phyloP scores from a whole-genome alignment of 139 green algal genomes.

The Raphidocelis subcapitata region DNA sequence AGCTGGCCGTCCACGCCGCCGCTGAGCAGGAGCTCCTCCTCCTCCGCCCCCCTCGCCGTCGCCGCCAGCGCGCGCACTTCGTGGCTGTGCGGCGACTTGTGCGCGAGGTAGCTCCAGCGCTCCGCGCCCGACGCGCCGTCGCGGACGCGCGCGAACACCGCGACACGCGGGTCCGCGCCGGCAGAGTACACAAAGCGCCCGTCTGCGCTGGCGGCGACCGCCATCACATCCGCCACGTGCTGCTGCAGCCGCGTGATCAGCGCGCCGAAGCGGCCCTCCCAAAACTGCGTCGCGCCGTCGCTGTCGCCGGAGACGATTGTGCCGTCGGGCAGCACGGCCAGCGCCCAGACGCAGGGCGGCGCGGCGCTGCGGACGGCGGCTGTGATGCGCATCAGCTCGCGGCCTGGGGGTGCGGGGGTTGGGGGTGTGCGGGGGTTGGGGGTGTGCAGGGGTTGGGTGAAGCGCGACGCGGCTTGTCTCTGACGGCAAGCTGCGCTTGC shows the following conservation, averaged over 20 bases:
- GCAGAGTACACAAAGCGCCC: constrained; percentile 79
- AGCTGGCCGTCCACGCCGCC: constrained; percentile 82
- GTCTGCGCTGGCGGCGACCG: constrained; percentile 67
- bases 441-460: too few relatives aligned
- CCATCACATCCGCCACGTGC: constrained; percentile 82
- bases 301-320: constrained; percentile 84
- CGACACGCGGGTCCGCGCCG: constrained; percentile 78
- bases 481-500: too few relatives aligned
- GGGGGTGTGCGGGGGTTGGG: too few relatives aligned
- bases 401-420: too few relatives aligned
- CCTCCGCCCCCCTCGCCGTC: constrained; percentile 22
- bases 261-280: constrained; percentile 81
- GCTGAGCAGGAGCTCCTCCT: constrained; percentile 61
- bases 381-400: constrained; percentile 76
- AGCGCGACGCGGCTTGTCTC: too few relatives aligned
- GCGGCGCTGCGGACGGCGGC: constrained; percentile 34
- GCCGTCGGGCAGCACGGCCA: constrained; percentile 78
- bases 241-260: constrained; percentile 61
- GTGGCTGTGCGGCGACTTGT: constrained; percentile 84
- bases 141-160: constrained; percentile 46
- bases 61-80: constrained; percentile 79
- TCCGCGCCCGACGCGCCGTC: constrained; percentile 16
- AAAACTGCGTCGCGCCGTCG: constrained; percentile 78
- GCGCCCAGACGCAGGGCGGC: constrained; percentile 76
- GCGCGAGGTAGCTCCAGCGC: constrained; percentile 73